These are phyloP conservation scores for Amauroascus verrucosus DNA, from an alignment of 2,329 filamentous ascomycete genomes.

Conservation along the genomic window DNA sequence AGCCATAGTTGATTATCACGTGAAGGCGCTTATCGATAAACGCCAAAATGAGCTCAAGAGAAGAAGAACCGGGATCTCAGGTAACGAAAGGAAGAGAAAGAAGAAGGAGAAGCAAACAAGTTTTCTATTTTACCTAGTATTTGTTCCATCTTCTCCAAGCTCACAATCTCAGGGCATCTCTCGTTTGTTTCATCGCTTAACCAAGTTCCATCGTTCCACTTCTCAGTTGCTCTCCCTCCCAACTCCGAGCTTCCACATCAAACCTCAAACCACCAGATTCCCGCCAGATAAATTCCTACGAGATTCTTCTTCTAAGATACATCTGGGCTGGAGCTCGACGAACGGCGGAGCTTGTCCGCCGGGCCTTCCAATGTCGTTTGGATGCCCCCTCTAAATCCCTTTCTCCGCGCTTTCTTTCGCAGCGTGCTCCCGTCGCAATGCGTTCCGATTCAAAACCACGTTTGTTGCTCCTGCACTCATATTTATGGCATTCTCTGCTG, in stretches of 20 bases:
- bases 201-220: too few relatives aligned
- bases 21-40: not conserved
- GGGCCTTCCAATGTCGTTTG: constrained; percentile 43
- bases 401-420: constrained; percentile 96
- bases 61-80: not conserved
- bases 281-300: not conserved
- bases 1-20: not conserved
- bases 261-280: too few relatives aligned
- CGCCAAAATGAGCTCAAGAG: not conserved
- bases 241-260: too few relatives aligned
- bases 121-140: not conserved
- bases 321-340: not conserved
- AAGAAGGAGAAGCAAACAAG: not conserved
- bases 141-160: not conserved
- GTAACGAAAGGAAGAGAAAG: too few relatives aligned
- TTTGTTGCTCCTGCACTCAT: constrained; percentile 27
- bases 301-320: not conserved
- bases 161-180: too few relatives aligned
- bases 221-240: too few relatives aligned
- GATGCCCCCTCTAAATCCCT: constrained; percentile 99
- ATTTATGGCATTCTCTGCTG: constrained; percentile 6
- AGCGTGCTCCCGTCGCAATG: constrained; percentile 88
- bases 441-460: constrained; percentile 78
- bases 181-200: too few relatives aligned
- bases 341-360: constrained; percentile 23